Percentiles rank a stretch among this genome's conserved stretches.
Evolutionary conservation across 2,329 filamentous ascomycete species (phyloP).

Genomic region (Colletotrichum siamense): DNA sequence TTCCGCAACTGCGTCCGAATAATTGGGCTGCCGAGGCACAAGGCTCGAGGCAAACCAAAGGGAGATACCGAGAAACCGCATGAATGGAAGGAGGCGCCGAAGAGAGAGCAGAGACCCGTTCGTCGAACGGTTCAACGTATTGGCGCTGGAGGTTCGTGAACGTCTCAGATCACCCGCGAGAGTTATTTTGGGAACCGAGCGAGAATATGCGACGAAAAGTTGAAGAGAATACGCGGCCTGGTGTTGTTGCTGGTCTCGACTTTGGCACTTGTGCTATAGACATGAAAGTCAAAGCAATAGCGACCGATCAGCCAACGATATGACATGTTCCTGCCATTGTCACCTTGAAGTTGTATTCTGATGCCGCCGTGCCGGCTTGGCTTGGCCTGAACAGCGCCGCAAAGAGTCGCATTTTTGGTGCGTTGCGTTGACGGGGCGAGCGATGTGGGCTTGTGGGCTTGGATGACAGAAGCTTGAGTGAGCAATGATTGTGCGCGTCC

Average conservation of each 20-base stretch:
- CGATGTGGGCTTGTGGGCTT: background rate
- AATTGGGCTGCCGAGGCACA: background rate
- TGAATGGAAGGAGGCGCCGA: background rate
- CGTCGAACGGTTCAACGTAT: slow-evolving; percentile 1
- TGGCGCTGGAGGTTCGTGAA: background rate
- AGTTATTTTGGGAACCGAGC: slow-evolving; percentile 11
- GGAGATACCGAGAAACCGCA: background rate
- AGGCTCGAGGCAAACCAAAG: background rate
- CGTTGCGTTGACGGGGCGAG: background rate
- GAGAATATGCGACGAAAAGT: slow-evolving; percentile 5
- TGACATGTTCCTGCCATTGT: background rate
- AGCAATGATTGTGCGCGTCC: background rate
- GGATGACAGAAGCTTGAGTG: slow-evolving; percentile 17
- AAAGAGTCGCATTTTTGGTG: slow-evolving; percentile 1
- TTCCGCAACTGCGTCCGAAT: background rate
- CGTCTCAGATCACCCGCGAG: slow-evolving; percentile 16
- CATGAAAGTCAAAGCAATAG: background rate
- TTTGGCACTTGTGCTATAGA: background rate
- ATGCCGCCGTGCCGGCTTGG: background rate
- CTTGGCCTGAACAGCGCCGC: background rate
- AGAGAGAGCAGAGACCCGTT: background rate
- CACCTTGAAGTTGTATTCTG: background rate
- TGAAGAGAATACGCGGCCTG: background rate
- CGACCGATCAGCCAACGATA: background rate
- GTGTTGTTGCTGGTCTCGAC: background rate